Percentiles rank a stretch among this genome's conserved stretches.
phyloP scores from a whole-genome alignment of 768 basidiomycete species.

The Leccinum disarticulatum region DNA sequence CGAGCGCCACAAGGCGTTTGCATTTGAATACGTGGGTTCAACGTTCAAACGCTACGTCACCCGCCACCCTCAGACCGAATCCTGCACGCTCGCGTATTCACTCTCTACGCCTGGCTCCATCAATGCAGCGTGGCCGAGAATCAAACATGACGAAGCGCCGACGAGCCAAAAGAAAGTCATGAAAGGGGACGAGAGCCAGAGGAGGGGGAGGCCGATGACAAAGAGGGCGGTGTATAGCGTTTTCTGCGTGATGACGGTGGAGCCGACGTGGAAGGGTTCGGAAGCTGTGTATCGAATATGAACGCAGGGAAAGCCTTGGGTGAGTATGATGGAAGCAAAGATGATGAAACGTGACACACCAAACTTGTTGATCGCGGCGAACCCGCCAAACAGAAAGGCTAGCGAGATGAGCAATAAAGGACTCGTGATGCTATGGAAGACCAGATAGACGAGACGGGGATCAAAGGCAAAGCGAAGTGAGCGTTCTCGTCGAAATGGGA shows the following conservation, averaged over 20 bases:
- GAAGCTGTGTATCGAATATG: slow-evolving; percentile 48
- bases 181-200: slow-evolving; percentile 76
- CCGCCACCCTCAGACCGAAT: slow-evolving; percentile 40
- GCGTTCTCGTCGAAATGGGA: neutral
- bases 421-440: slow-evolving; percentile 67
- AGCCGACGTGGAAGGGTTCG: slow-evolving; percentile 82
- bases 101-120: slow-evolving; percentile 96
- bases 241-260: slow-evolving; percentile 84
- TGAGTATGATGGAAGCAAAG: neutral
- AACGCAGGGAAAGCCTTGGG: neutral
- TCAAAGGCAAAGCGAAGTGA: neutral
- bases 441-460: neutral
- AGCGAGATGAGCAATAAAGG: slow-evolving; percentile 80
- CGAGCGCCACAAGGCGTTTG: neutral
- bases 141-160: slow-evolving; percentile 80
- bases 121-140: slow-evolving; percentile 82
- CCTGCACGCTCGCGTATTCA: slow-evolving; percentile 83
- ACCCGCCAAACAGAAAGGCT: slow-evolving; percentile 88
- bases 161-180: slow-evolving; percentile 93
- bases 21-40: neutral
- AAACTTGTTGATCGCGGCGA: slow-evolving; percentile 84
- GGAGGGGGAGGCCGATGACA: slow-evolving; percentile 86
- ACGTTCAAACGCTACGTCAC: neutral
- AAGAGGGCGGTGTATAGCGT: slow-evolving; percentile 86
- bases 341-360: slow-evolving; percentile 48